Base-by-base conservation (phyloP, 371 early-diverging fungal genomes). In the Vairimorpha necatrix region DNA sequence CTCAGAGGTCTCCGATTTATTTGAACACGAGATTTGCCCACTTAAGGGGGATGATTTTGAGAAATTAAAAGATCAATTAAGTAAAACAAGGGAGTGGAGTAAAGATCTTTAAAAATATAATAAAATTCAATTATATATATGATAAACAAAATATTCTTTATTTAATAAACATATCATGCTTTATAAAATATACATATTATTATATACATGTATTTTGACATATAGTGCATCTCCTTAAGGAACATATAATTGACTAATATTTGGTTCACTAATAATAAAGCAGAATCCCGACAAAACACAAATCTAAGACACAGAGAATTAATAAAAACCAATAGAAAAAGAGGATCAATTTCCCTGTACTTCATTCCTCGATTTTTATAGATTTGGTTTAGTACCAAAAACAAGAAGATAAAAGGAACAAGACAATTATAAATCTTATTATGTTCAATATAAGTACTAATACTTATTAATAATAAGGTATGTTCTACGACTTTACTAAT, bases 21-120 rank as follows among this genome's bases (percentile, higher is more conserved):
- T 63, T 63, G 63, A 63, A 63, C 33, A 30, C 38, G 63, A 63
- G 20, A 63, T 63, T 36, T 63, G 38, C 38, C 63, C 63, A 33
- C 24, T 63, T 9, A 63, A 20, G 38, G 63, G 63, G 6, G 63
- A 63, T 36, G 63, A 63, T 38, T 63, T 36, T 63, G 42, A 33
- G 4, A 63, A 63, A 38, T 38, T 63, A 36, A 63, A 63, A 63
- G 63, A 63, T 4, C 38, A 63, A 38, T 20, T 63, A 4, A 36
- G 13, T 26, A 63, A 63, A 63, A 36, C 63, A 33, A 33, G 63
- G 28, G 38, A 38, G 20, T 63, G 34, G 39, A 38, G 38, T 63
- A 36, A 63, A 63, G 63, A 63, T 36, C 4, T 63, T 2, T 38
- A 63, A 63, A 26, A 7, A 50, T 50, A 50, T 11, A 42, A 42